Conservation (phyloP, 2,329 filamentous ascomycete species). For the Epichloe glyceriae region DNA sequence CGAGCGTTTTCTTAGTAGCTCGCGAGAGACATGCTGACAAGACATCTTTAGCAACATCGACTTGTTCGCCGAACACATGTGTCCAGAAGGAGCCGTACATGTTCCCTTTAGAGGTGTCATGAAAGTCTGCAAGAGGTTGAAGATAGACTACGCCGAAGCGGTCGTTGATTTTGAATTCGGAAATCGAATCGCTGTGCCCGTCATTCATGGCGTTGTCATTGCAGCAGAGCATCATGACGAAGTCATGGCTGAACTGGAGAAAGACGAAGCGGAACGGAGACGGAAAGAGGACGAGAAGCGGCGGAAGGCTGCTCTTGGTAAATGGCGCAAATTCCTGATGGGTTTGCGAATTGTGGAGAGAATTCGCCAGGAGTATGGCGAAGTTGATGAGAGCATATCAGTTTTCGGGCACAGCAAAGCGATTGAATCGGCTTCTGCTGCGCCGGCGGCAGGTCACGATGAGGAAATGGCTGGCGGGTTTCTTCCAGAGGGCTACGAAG, state of each 20-base stretch:
- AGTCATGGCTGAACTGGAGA: constrained; percentile 66
- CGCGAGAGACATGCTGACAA: constrained; percentile 9
- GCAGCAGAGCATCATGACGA: constrained; percentile 64
- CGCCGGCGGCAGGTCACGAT: constrained; percentile 19
- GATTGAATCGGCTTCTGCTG: constrained; percentile 6
- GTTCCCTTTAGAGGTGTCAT: constrained; percentile 66
- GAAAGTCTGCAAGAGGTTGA: constrained; percentile 69
- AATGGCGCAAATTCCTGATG: constrained; percentile 81
- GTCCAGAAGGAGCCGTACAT: constrained; percentile 71
- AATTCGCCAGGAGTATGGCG: constrained; percentile 63
- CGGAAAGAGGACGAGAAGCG: constrained; percentile 77
- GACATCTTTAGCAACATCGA: constrained; percentile 59
- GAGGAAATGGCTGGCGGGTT: constrained; percentile 49
- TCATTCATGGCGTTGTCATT: constrained; percentile 82
- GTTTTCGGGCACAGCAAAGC: constrained; percentile 38
- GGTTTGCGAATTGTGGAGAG: constrained; percentile 72
- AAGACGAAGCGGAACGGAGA: constrained; percentile 60
- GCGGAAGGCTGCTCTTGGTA: constrained; percentile 55
- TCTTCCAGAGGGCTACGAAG: constrained; percentile 42
- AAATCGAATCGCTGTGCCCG: constrained; percentile 81
- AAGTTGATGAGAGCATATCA: constrained; percentile 38
- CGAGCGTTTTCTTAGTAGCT: background rate
- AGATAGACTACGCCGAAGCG: constrained; percentile 83
- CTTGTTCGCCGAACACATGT: constrained; percentile 87
- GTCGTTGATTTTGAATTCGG: constrained; percentile 96